These are phyloP conservation scores for Fusarium sp. DNA, from an alignment of 2,329 filamentous ascomycete genomes.

Conservation along the genomic window DNA sequence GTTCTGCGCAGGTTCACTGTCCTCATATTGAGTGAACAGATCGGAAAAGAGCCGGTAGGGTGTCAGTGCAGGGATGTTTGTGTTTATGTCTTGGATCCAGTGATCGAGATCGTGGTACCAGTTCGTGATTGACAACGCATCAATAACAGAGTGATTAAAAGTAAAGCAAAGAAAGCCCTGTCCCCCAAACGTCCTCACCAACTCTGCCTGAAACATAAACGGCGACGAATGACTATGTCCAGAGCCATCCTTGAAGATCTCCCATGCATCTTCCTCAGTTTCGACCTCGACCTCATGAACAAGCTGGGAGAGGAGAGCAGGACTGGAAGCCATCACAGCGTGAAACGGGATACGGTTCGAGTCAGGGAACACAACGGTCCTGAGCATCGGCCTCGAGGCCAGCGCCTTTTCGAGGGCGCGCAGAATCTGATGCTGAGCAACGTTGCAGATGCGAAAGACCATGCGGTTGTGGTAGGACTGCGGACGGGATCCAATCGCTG, in stretches of 20 bases:
- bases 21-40: constrained; percentile 47
- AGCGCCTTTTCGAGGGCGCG: constrained; percentile 46
- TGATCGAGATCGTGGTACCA: constrained; percentile 51
- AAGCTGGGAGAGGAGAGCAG: constrained; percentile 42
- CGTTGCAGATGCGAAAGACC: constrained; percentile 45
- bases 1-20: constrained; percentile 44
- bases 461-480: constrained; percentile 52
- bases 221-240: constrained; percentile 30
- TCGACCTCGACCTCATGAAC: constrained; percentile 41
- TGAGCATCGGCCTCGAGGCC: constrained; percentile 45
- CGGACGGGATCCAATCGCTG: constrained; percentile 48
- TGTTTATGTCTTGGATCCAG: constrained; percentile 41
- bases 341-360: constrained; percentile 42
- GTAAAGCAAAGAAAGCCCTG: constrained; percentile 45
- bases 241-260: constrained; percentile 37
- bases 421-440: constrained; percentile 40
- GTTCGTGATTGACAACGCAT: constrained; percentile 50
- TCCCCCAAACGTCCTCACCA: constrained; percentile 39
- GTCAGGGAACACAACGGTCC: constrained; percentile 44
- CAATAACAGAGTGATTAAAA: constrained; percentile 52
- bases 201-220: constrained; percentile 48
- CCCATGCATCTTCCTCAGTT: constrained; percentile 38
- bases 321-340: constrained; percentile 39
- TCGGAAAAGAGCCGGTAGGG: constrained; percentile 50
- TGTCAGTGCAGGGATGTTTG: constrained; percentile 38